A percentile compares a stretch with the other conserved stretches of the same genome.
Evolutionary conservation across 768 basidiomycete genomes (phyloP).

Genomic region (button mushroom (Agaricus bisporus)): DNA sequence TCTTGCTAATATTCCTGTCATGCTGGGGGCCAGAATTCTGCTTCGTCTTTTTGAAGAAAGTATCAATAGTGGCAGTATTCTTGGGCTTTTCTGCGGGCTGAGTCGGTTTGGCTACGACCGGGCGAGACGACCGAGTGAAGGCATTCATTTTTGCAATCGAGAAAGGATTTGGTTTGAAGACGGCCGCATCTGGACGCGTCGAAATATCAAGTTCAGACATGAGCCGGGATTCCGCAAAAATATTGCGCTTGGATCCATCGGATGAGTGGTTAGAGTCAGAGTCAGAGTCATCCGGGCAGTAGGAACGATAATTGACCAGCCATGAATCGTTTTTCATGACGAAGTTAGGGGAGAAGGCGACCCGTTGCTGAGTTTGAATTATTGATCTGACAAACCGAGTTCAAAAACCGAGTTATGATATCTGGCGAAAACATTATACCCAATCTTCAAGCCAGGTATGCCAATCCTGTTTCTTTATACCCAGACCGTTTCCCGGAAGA

Average conservation of each 20-base stretch:
- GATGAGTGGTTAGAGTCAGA: not conserved
- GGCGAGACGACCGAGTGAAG: conserved; percentile 32
- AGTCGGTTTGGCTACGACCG: not conserved
- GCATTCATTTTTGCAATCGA: conserved; percentile 79
- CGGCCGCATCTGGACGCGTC: conserved; percentile 50
- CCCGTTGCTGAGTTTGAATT: no score
- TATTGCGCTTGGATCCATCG: not conserved
- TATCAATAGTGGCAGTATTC: conserved; percentile 1
- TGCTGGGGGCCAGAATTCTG: no score
- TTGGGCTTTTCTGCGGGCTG: not conserved
- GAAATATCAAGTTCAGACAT: conserved; percentile 45
- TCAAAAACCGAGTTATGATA: no score
- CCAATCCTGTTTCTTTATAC: no score
- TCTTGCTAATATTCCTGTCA: no score
- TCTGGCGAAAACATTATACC: no score
- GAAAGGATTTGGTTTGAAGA: conserved; percentile 75
- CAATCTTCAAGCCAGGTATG: no score
- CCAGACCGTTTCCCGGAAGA: no score
- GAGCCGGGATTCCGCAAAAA: not conserved
- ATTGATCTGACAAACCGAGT: no score
- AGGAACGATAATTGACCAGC: conserved; percentile 3
- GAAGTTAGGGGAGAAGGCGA: no score
- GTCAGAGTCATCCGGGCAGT: not conserved
- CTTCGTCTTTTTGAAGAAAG: not conserved
- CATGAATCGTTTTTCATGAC: not conserved